Conservation (phyloP, 495 filamentous ascomycete species). For the Aspergillus saccharolyticus region DNA sequence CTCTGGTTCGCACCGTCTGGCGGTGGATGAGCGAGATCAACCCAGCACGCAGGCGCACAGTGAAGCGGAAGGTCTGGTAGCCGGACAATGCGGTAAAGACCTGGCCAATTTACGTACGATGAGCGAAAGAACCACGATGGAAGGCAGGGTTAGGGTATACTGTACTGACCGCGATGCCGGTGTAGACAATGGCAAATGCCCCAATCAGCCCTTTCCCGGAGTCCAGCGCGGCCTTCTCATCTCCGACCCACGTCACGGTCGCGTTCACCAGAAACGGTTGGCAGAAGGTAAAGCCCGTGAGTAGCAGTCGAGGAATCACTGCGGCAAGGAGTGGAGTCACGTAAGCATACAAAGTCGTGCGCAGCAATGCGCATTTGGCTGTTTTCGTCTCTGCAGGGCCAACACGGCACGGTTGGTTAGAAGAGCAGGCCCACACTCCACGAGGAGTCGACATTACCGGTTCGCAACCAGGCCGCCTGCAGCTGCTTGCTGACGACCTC, state of each 20-base stretch:
- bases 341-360: background rate
- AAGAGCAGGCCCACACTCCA: too few relatives aligned
- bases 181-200: constrained; percentile 5
- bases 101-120: too few relatives aligned
- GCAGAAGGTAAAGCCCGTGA: constrained; percentile 10
- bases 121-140: too few relatives aligned
- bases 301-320: background rate
- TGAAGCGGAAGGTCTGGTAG: constrained; percentile 2
- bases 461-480: background rate
- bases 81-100: constrained; percentile 1
- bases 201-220: constrained; percentile 1
- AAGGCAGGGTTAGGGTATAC: too few relatives aligned
- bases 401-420: background rate
- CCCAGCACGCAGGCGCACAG: background rate
- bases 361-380: background rate
- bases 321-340: constrained; percentile 1
- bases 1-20: background rate
- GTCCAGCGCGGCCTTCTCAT: background rate
- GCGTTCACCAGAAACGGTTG: constrained; percentile 10
- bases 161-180: background rate
- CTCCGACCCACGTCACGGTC: constrained; percentile 4
- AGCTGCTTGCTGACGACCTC: background rate
- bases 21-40: constrained; percentile 5
- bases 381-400: background rate
- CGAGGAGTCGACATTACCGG: background rate